Evolutionary conservation across 2,329 filamentous ascomycete genomes (phyloP), one percentile per base, ranked within the genome.

Genomic region (Aspergillus tamarii): DNA sequence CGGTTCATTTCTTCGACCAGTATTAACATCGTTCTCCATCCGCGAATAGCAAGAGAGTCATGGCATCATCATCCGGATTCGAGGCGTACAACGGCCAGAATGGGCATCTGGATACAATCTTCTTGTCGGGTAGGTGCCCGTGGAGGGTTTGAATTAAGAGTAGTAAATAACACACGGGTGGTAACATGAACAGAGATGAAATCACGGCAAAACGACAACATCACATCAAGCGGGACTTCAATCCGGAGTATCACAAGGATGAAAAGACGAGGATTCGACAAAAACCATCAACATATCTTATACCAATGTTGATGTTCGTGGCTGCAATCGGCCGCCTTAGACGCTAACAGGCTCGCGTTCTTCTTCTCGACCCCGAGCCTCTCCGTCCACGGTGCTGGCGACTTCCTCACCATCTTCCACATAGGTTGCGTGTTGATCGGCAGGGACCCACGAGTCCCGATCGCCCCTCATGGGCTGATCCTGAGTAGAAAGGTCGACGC

Each of bases 401-500:
- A 66, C 70, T 30, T 79, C 77, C 36, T 79, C 77, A 10, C 78
- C 80, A n/a, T 78, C 81, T 21, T 81, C 80, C 14, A 65, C 66
- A 62, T 83, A 83, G 67, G 73, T 76, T 28, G 80, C 73, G 72
- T 84, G 82, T 76, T 88, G 84, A 64, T 87, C 86, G 16, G 91
- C 91, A 8, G 90, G 90, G 41, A 94, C 88, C 94, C 94, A 97
- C 34, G 89, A 82, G 66, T 88, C 88, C 14, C 91, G 92, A 75
- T 94, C 92, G 63, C 89, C 91, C 67, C 93, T 88, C 66, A 93
- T 80, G 19, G 92, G 90, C 55, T 87, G 86, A 75, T 97, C 94
- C 81, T 97, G 94, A 55, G 85, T 85, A 2, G 92, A 91, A 45
- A 97, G 85, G 74, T 97, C 94, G 64, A 93, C 85, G 9, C 92